Percentiles rank a stretch among this genome's conserved stretches.
These are phyloP conservation scores for Helotiales sp. DNA, from an alignment of 2,329 filamentous ascomycete genomes.

Conservation along the genomic window DNA sequence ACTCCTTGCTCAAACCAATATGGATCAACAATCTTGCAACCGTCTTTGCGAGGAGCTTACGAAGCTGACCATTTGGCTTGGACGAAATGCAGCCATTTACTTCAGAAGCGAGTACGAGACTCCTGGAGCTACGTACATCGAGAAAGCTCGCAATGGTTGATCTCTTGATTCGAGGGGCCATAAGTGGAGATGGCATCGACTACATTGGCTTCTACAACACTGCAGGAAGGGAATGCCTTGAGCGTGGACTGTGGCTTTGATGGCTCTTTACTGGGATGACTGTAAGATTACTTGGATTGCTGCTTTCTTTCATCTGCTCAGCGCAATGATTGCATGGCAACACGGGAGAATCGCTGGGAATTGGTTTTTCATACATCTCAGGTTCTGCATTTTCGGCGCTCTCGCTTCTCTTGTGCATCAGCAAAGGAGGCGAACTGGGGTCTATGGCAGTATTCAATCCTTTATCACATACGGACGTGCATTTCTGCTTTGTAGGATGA, in stretches of 20 bases:
- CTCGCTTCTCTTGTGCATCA: background rate
- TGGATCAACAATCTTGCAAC: conserved; percentile 89
- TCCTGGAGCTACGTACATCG: conserved; percentile 69
- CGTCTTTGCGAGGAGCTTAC: conserved; percentile 85
- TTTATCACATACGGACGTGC: background rate
- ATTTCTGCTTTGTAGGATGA: background rate
- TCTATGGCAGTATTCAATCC: background rate
- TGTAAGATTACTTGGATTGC: background rate
- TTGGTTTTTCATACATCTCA: background rate
- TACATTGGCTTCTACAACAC: conserved; percentile 3
- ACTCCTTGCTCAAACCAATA: conserved; percentile 94
- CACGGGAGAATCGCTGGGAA: background rate
- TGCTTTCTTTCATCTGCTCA: background rate
- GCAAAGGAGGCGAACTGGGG: background rate
- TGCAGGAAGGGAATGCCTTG: background rate
- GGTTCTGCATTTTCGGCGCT: background rate
- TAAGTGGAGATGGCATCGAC: conserved; percentile 29
- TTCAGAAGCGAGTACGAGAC: conserved; percentile 78
- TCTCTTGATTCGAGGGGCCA: conserved; percentile 10
- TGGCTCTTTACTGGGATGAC: background rate
- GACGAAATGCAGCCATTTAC: conserved; percentile 68
- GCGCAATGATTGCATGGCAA: background rate
- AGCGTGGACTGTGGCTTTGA: background rate
- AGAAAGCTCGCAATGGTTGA: conserved; percentile 51
- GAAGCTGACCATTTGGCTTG: conserved; percentile 84